phyloP scores from a whole-genome alignment of 2,329 filamentous ascomycete genomes.

The Fusarium sp. region DNA sequence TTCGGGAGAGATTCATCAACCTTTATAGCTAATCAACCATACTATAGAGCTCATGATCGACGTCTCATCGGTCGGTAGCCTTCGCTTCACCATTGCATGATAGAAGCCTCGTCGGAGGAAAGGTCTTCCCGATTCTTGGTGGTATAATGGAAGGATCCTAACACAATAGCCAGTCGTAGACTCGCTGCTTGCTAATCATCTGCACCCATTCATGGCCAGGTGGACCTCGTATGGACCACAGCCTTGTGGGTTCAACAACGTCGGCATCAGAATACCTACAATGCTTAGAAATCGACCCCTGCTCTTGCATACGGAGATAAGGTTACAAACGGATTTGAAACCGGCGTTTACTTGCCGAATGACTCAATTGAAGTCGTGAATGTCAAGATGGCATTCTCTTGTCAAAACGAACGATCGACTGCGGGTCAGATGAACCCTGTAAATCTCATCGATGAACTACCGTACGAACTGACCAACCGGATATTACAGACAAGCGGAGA shows the following conservation, averaged over 20 bases:
- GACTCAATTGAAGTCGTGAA: background rate
- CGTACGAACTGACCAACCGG: slow-evolving; percentile 1
- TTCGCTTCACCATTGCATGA: background rate
- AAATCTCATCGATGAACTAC: background rate
- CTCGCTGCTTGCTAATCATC: background rate
- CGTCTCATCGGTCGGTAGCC: background rate
- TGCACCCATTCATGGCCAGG: background rate
- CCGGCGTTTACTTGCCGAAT: background rate
- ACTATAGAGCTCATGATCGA: background rate
- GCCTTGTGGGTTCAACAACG: background rate
- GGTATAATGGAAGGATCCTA: background rate
- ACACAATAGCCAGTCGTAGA: background rate
- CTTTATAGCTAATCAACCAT: background rate
- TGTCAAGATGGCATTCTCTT: background rate
- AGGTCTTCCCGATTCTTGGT: background rate
- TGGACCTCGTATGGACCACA: background rate
- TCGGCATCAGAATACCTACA: background rate
- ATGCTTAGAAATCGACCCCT: background rate
- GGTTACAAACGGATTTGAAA: background rate
- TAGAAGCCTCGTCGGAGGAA: background rate
- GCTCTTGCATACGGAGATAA: background rate
- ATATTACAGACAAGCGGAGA: background rate
- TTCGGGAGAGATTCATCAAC: background rate
- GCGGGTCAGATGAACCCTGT: background rate
- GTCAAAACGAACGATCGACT: background rate